Base-by-base conservation (phyloP, 176 grass and related monocot genomes). In the Rhynchospora breviuscula region DNA sequence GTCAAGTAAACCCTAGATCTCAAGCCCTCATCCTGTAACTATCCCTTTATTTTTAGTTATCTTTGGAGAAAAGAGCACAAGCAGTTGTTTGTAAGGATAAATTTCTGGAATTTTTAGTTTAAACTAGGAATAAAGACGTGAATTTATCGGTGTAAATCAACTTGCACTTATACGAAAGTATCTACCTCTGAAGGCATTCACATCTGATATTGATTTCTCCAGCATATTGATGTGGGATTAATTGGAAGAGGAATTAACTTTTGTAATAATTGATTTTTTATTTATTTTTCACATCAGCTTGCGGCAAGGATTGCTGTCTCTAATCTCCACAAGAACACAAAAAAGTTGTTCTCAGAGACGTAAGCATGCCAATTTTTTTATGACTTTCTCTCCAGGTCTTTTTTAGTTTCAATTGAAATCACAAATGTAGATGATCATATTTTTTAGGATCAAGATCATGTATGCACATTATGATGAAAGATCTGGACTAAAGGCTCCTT, bases 241-340 rank as follows among this genome's bases (percentile, higher is more conserved):
- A 73, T 51, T 8, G 5, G 15, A 43, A 69, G 66, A 45, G 35
- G 7, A 69, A n/a, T 52, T 52, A 44, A 9, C 44, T 69, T 10
- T 33, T 49, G 31, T 57, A 17, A 11, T 57, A 18, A 78, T 78
- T 73, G 51, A 31, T 57, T 78, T 78, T 81, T 81, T 10, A 46
- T 21, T 60, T 60, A 62, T 6, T 63, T 3, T 48, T 63, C 8
- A 31, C 70, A 54, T 53, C 67, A 98, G 95, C 95, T 98, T 5
- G 95, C 95, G 2, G 95, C 95, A 29, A 91, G 95, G 91, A 98
- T 98, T 86, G 95, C 87, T 0, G 91, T 98, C 53, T 98, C 95
- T 2, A 95, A 98, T 89, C 88, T 98, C 71, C 91, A 98, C 73
- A 98, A 98, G 92, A 98, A 91, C 86, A 98, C 95, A 12, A 95